Evolutionary conservation across 2,329 filamentous ascomycete genomes (phyloP), one percentile per base, ranked within the genome.

Genomic region (Aspergillus pseudoviridinutans): DNA sequence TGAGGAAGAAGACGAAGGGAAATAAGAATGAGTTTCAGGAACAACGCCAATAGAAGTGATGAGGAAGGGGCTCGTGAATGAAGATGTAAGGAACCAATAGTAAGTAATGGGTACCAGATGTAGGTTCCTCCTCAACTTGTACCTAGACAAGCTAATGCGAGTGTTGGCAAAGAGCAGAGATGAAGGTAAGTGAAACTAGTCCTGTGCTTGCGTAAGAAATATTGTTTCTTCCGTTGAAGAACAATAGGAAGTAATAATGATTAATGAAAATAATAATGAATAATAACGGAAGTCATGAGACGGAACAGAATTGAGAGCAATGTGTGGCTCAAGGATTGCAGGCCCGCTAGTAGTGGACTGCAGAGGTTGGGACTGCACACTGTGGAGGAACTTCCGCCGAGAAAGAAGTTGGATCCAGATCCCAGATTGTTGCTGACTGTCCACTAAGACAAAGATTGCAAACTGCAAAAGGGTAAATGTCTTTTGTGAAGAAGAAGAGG

Each of bases 301-400:
- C 58, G 62, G 64, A 53, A 60, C 53, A 56, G 61, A 62, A 62
- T 64, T 61, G 58, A 65, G 59, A 65, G 61, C 63, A 66, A 63
- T 55, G 59, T 63, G 65, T 66, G 62, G 64, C 60, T 64, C 63
- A 51, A 59, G 55, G 60, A 64, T 64, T 59, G 50, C 57, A 65
- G 64, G 64, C 64, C 65, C 65, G 60, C 63, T 64, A 65, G 60
- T 54, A 58, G 60, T 55, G 59, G 50, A 62, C 61, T 64, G 60
- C 55, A 61, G 55, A 57, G 49, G 22, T 32, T 53, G 54, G 54
- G 58, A 53, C 32, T 50, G 51, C 35, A 10, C n/a, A 22, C 32
- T 14, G 32, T 35, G 14, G 32, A 35, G 32, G 32, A 35, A 35
- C 32, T 35, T 17, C 5, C 4, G 32, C 17, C 14, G 25, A 46